Conservation (phyloP, 164 flowering plant genomes). For the Aristolochia contorta region DNA sequence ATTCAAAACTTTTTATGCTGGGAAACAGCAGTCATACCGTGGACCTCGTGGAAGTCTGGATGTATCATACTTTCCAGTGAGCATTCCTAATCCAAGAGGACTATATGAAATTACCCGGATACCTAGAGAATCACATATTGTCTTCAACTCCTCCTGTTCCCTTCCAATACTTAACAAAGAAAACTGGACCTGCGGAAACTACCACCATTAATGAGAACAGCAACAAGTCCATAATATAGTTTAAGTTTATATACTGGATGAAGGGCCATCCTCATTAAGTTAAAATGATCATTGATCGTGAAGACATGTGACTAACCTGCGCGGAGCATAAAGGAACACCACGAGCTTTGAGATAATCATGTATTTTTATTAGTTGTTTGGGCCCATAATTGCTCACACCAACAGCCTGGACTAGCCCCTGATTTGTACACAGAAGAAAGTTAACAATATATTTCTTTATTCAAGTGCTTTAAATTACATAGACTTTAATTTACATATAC, state of each 20-base stretch:
- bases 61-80: constrained; percentile 77
- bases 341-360: constrained; percentile 52
- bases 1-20: background rate
- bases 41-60: constrained; percentile 80
- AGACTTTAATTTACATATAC: too few species aligned
- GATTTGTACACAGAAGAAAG: background rate
- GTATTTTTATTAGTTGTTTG: constrained; percentile 73
- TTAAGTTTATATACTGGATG: too few species aligned
- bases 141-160: constrained; percentile 70
- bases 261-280: background rate
- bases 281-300: background rate
- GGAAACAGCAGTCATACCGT: constrained; percentile 27
- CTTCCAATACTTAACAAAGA: constrained; percentile 77
- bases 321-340: constrained; percentile 62
- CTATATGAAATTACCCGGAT: constrained; percentile 79
- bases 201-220: too few species aligned
- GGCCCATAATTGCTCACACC: constrained; percentile 95
- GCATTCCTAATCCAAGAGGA: constrained; percentile 98
- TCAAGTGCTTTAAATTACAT: background rate
- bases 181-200: constrained; percentile 65
- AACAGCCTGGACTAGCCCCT: constrained; percentile 91
- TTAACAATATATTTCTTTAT: background rate
- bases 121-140: constrained; percentile 67
- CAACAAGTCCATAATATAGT: too few species aligned
- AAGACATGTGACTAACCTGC: constrained; percentile 26